These are phyloP conservation scores for Bolboschoenus planiculmis DNA, from an alignment of 176 grass and related monocot genomes.

Conservation along the genomic window DNA sequence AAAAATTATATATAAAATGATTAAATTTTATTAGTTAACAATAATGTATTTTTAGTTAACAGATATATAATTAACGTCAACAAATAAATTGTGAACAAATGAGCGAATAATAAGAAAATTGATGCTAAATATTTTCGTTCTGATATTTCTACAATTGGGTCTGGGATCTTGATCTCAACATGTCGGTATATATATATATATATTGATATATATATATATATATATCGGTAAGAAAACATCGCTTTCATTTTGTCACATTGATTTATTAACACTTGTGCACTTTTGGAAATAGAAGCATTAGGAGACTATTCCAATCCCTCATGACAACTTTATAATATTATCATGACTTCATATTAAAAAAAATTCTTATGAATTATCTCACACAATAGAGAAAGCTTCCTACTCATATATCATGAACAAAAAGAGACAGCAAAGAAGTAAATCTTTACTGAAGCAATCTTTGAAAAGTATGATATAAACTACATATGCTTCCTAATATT, in stretches of 20 bases:
- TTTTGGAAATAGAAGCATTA: neutral
- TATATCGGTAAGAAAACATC: neutral
- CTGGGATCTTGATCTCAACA: neutral
- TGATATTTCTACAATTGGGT: neutral
- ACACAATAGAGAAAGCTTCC: neutral
- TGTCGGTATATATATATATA: neutral
- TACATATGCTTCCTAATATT: no score
- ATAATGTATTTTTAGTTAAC: no score
- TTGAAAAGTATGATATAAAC: neutral
- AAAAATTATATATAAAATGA: no score
- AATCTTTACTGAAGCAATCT: neutral
- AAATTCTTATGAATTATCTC: no score
- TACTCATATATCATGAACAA: no score
- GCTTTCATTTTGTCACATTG: neutral
- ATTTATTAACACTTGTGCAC: neutral
- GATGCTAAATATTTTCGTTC: no score
- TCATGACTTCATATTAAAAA: neutral
- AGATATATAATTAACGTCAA: no score
- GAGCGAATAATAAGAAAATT: no score
- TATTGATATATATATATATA: no score
- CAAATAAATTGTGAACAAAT: no score
- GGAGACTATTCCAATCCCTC: neutral
- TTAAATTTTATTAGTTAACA: no score
- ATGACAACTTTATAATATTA: neutral
- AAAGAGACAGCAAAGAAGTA: neutral